Evolutionary conservation across 73 alveolate genomes (phyloP).

Genomic region (Tetrahymena malaccensis): DNA sequence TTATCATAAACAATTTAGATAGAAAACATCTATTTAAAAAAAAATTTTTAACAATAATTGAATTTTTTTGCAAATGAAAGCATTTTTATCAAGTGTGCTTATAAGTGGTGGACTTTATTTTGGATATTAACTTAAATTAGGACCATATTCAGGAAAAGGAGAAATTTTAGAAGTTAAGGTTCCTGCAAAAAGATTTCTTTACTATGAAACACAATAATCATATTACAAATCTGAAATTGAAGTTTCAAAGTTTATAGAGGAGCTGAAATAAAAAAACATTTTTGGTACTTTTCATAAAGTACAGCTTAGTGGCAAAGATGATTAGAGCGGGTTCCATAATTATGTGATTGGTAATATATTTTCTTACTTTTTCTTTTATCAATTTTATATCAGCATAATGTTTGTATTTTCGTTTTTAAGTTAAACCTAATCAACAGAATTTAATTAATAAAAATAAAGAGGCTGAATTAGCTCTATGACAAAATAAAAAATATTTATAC

Average conservation of each 20-base stretch:
- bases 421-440: not conserved
- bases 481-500: no score
- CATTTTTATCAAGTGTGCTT: not conserved
- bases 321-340: not conserved
- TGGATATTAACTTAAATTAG: not conserved
- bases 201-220: not conserved
- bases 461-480: not conserved
- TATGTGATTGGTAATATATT: not conserved
- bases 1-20: not conserved
- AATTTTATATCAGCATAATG: not conserved
- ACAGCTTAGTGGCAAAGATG: not conserved
- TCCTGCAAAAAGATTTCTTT: not conserved
- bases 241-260: not conserved
- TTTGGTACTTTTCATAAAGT: not conserved
- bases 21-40: not conserved
- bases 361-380: no score
- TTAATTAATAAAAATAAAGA: no score
- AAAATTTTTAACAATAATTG: no score
- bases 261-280: not conserved
- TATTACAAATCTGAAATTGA: not conserved
- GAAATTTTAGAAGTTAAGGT: not conserved
- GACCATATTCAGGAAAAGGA: not conserved
- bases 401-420: not conserved
- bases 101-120: not conserved
- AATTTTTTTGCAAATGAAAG: not conserved